Evolutionary conservation across 805 yeast genomes (phyloP).

Genomic region (Candida qinlingensis): DNA sequence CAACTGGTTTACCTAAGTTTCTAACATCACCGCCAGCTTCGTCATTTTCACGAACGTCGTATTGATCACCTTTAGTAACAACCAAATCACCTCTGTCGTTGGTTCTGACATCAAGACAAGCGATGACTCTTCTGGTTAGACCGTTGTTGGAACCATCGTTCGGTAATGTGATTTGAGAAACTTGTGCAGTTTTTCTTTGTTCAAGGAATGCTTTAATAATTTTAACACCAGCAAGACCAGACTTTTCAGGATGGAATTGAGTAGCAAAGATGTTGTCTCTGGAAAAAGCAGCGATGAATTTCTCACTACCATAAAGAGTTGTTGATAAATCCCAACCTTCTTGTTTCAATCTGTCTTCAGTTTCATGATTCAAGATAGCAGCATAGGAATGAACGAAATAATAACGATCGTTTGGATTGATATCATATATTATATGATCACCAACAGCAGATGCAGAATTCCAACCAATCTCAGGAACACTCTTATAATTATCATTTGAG

Average conservation of each 20-base stretch:
- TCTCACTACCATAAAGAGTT: conserved; percentile 71
- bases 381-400: conserved; percentile 97
- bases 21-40: conserved; percentile 60
- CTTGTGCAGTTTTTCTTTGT: conserved; percentile 20
- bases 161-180: conserved; percentile 11
- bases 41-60: conserved; percentile 84
- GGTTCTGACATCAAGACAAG: conserved; percentile 94
- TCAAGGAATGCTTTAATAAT: conserved; percentile 69
- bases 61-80: conserved; percentile 98
- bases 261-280: conserved; percentile 86
- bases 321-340: conserved; percentile 69
- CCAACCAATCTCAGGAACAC: conserved; percentile 99
- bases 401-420: conserved; percentile 65
- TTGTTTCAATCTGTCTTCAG: conserved; percentile 28
- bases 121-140: conserved; percentile 84
- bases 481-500: conserved; percentile 44
- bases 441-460: conserved; percentile 40
- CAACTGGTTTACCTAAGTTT: conserved; percentile 95
- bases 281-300: conserved; percentile 75
- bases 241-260: conserved; percentile 98
- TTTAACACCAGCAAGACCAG: conserved; percentile 84
- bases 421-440: conserved; percentile 44
- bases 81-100: conserved; percentile 94
- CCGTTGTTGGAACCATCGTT: conserved; percentile 50
- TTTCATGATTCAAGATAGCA: conserved; percentile 46